Evolutionary conservation across 108 stramenopile genomes (phyloP), one percentile per base, ranked within the genome.

Genomic region (Nannochloropsis salina): DNA sequence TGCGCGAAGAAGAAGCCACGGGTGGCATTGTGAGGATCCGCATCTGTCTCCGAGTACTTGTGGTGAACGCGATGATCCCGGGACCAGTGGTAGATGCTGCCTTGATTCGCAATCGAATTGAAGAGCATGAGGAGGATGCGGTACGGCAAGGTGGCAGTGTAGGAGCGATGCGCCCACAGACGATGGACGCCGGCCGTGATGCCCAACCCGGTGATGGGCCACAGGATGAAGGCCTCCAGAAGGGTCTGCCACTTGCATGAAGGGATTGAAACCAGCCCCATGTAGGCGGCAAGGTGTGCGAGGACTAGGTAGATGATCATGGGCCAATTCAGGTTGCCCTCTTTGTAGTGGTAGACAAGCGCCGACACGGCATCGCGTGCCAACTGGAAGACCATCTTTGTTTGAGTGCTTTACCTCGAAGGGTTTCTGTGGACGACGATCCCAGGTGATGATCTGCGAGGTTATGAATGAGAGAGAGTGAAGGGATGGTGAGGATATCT

Each of bases 1-100:
- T 99, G 99, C 3, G 99, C 96, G 89, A 96, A 98, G 93, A 98
- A 99, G 92, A 99, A 99, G n/a, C 99, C 99, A 6, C 97, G 93
- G 74, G 92, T 95, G 86, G 99, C 97, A 86, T 98, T 96, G 94
- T 99, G 92, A 8, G 98, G 98, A 87, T 99, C 98, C 10, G 97
- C 97, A 82, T 96, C 95, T 18, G 96, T 96, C 90, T 99, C 98
- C 2, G 95, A 95, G 89, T 96, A 94, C 91, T 99, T 99, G 95
- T 99, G 98, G 91, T 99, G 98, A 43, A 99, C 98, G 44, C 98
- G 94, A 83, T 92, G 91, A 45, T 92, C 91, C 2, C 91, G 83
- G 0, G 91, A 88, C 98, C 98, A 99, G 93, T 99, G 98, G 92
- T 91, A 98, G 88, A 99, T 98, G 84, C 93, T 94, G 51, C 98